Percentiles rank a stretch among this genome's conserved stretches.
phyloP scores from a whole-genome alignment of 208 protist species.

The Vickermania ingenoplastis region DNA sequence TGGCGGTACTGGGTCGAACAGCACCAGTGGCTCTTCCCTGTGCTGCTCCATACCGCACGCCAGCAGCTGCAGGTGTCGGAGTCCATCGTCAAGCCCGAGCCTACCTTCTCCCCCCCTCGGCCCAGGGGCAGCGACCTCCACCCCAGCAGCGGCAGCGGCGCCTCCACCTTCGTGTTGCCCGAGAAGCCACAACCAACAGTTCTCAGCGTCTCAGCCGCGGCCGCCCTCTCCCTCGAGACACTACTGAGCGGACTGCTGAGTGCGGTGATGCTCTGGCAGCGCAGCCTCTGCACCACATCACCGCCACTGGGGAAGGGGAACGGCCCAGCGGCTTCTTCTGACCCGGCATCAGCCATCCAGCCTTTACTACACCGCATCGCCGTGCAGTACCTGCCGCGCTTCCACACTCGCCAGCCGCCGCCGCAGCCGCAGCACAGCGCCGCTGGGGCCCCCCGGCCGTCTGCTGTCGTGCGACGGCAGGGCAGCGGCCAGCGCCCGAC shows the following conservation, averaged over 20 bases:
- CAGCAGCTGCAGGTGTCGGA: neutral
- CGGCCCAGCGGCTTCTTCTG: no score
- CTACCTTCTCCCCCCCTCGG: neutral
- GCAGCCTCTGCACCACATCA: no score
- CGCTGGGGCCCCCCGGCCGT: neutral
- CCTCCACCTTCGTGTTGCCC: neutral
- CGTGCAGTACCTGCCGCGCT: neutral
- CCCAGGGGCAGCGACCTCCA: neutral
- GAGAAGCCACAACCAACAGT: neutral
- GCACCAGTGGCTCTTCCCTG: neutral
- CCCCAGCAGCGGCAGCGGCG: neutral
- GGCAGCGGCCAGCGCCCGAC: no score
- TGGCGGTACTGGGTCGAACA: neutral
- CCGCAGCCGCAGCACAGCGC: neutral
- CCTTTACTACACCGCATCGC: neutral
- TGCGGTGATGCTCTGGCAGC: neutral
- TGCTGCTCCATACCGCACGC: neutral
- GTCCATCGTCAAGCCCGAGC: neutral
- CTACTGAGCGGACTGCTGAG: neutral
- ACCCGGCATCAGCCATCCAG: neutral
- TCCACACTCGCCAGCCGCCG: neutral
- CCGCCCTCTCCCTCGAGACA: neutral
- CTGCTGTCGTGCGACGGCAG: no score
- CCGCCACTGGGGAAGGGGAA: no score
- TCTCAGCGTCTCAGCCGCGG: neutral